Evolutionary conservation across 2,329 filamentous ascomycete genomes (phyloP), one percentile per base, ranked within the genome.

Genomic region (Sporothrix curviconia): DNA sequence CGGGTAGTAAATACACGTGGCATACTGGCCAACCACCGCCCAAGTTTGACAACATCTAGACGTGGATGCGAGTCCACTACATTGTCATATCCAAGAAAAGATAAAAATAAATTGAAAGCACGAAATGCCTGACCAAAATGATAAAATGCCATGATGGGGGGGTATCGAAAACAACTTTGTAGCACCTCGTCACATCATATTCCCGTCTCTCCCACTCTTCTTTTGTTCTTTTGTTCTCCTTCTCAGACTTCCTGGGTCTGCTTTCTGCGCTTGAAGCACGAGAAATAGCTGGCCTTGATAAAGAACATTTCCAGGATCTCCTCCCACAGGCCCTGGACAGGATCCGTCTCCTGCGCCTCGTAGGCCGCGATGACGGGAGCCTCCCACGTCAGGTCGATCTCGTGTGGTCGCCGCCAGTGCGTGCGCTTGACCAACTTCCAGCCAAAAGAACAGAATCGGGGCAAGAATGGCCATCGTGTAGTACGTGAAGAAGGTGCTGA

Each of bases 351-450:
- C 17, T 17, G 25, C 8, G 30, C n/a, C 56, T 58, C 63, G 58
- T 84, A 84, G 0, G 74, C 75, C 5, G 57, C 52, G 30, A 67
- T 61, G 14, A 47, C 19, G 9, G 56, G 59, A 9, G 59, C 42
- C 55, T 67, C 65, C 65, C 65, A 66, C 7, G 65, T 37, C 44
- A 67, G 58, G 52, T 67, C 65, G 3, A 64, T 62, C 44, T 66
- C 60, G 30, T 55, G 55, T 2, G 62, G 55, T 1, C 55, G 58
- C 2, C 53, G 36, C 25, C 57, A 72, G 59, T 75, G 76, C 1
- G 84, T 87, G 57, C 73, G 74, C 72, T 84, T 82, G 67, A 83
- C 19, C 1, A 87, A 7, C 71, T 89, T 89, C 82, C 83, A 89
- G 64, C 74, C 74, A 19, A 78, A 54, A 66, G n/a, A 79, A 86